Percentiles rank a stretch among this genome's conserved stretches.
These are phyloP conservation scores for Physcia stellaris DNA, from an alignment of 495 filamentous ascomycete species.

Conservation along the genomic window DNA sequence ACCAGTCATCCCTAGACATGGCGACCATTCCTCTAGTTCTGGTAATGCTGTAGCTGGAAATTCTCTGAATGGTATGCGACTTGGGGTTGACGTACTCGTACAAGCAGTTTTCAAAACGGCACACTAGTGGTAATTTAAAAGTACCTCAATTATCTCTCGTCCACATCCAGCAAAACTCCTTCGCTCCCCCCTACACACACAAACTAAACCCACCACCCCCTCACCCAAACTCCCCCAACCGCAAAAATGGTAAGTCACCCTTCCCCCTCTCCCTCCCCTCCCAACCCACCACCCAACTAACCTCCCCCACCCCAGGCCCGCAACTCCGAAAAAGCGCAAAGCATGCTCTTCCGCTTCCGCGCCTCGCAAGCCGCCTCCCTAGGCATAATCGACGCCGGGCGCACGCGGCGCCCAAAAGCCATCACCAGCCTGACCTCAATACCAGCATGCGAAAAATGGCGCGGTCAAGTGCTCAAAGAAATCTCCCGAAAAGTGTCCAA, in stretches of 20 bases:
- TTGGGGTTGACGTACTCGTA: no score
- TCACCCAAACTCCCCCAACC: not conserved
- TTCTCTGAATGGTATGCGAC: no score
- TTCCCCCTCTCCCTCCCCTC: not conserved
- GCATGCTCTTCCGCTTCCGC: constrained; percentile 99
- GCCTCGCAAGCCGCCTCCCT: constrained; percentile 92
- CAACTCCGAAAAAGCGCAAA: constrained; percentile 97
- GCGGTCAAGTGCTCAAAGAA: constrained; percentile 92
- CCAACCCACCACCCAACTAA: not conserved
- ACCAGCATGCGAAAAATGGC: constrained; percentile 91
- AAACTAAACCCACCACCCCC: no score
- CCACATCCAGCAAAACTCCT: no score
- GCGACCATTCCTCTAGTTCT: no score
- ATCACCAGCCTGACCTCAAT: constrained; percentile 78
- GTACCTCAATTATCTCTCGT: no score
- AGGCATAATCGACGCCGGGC: constrained; percentile 88
- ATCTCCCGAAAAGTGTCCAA: constrained; percentile 90
- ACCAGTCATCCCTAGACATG: no score
- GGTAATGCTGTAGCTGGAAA: no score
- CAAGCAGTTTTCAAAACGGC: no score
- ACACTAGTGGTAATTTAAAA: no score
- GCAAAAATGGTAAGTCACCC: constrained; percentile 5
- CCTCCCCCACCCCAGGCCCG: constrained; percentile 36
- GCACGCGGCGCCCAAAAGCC: constrained; percentile 73
- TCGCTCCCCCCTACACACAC: no score